Evolutionary conservation across 306 rosid species (phyloP).

Genomic region (Inga oerstediana): DNA sequence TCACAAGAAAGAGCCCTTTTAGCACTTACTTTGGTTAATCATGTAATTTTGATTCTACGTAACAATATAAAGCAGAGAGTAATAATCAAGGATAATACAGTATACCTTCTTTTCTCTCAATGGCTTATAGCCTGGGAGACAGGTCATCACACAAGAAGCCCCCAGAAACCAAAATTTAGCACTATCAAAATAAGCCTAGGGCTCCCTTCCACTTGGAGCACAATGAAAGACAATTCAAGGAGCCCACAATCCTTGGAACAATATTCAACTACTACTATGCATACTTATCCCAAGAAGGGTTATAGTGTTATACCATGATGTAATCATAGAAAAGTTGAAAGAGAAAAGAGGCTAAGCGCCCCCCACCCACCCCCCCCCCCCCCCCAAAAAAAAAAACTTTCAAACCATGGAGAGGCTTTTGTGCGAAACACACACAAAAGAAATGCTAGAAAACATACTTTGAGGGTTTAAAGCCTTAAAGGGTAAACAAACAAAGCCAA

Average conservation of each 20-base stretch:
- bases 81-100: conserved; percentile 1
- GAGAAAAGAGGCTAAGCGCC: neutral
- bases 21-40: neutral
- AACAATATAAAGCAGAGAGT: neutral
- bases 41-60: neutral
- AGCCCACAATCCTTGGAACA: neutral
- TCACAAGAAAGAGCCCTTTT: neutral
- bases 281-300: neutral
- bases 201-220: neutral
- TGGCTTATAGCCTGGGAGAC: neutral
- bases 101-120: neutral
- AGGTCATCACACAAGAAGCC: neutral
- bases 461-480: neutral
- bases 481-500: neutral
- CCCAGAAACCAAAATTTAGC: conserved; percentile 18
- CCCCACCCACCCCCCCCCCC: too few relatives aligned
- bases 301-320: neutral
- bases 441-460: neutral
- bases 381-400: neutral
- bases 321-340: neutral
- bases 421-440: neutral
- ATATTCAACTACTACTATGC: neutral
- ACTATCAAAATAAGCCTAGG: neutral
- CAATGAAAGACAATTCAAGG: neutral
- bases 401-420: neutral